Base-by-base conservation (phyloP, 2,329 filamentous ascomycete genomes). In the Fusarium pseudoanthophilum region DNA sequence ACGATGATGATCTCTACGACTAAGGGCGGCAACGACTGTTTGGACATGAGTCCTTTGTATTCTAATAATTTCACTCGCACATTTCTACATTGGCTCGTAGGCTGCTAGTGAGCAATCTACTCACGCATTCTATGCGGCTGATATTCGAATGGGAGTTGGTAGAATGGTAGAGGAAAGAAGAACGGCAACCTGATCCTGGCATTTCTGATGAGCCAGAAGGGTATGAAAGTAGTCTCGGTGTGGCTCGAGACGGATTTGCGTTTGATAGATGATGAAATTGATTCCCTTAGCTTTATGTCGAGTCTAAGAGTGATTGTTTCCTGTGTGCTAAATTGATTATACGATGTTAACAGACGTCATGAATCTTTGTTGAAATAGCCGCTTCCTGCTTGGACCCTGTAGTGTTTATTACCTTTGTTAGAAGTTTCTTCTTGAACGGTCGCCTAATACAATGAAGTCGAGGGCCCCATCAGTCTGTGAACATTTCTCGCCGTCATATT, bases 1-100 rank as follows among this genome's bases (percentile, higher is more conserved):
- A 97, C 83, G 95, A 98, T 81, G 95, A 98, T 84, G 95, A 95
- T 86, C 93, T 98, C 83, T 98, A 98, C 84, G 94, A 97, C 86
- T 98, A 95, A 89, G 67, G 67, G 62, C 51, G 64, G 62, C 61
- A 66, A 74, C 58, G 60, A 64, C 57, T 72, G 68, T 60, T 64
- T 60, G 69, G 75, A 71, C 71, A 78, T 49, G 73, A 67, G 74
- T 76, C 78, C 76, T 74, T 69, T 87, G 85, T 87, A 87, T 83
- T 87, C 79, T 87, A 87, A 82, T 82, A 82, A 82, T 83, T 80
- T 76, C 77, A 77, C 77, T 72, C 77, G 75, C 79, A 80, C 78
- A 81, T 80, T 77, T 80, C 79, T 80, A 78, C 79, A 77, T 80
- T 64, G 61, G 72, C 69, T 60, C 72, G 69, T 57, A 64, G 49